Base-by-base conservation (phyloP, 1,139 yeast genomes). In the Pneumocystis wakefieldiae region DNA sequence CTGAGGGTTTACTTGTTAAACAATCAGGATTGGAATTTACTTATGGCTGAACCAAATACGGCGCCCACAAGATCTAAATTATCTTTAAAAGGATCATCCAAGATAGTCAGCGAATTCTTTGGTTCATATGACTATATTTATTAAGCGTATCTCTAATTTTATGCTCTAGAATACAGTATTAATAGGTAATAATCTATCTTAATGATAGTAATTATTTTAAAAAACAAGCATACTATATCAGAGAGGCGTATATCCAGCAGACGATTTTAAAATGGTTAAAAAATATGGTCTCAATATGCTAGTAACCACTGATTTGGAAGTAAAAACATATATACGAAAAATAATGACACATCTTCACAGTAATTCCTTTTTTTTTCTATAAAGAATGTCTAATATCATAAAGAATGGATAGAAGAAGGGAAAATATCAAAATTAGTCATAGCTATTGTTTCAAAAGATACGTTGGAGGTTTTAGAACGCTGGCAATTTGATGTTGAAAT, bases 231-330 rank as follows among this genome's bases (percentile, higher is more conserved):
- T 91, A 41, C 79, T 91, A 6, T 91, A 86, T 73, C 97, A 91
- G 72, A 76, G 97, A 63, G 96, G 96, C 0, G 85, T 91, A 55
- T 91, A 91, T 70, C 96, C 96, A 0, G 80, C 88, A 1, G 96
- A 88, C 69, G 96, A 89, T 72, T 91, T 91, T 73, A 82, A 81
- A 66, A 80, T 86, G 0, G 91, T 88, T 2, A 81, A 83, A 68
- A 89, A 89, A 72, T 91, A 89, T 73, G 96, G 89, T 59, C 74
- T 91, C 63, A 87, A 87, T 65, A 75, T 91, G 74, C 77, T 91
- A 62, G 81, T 86, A 38, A 82, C 87, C 3, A 81, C 81, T 38
- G 95, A 90, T 72, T 87, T 85, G 59, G 96, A 87, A 62, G 86
- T 91, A 64, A 83, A 82, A 69, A 75, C 76, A 1, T 91, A 91